Conservation (phyloP, 352 stramenopile genomes). For the Saprolegnia diclina region DNA sequence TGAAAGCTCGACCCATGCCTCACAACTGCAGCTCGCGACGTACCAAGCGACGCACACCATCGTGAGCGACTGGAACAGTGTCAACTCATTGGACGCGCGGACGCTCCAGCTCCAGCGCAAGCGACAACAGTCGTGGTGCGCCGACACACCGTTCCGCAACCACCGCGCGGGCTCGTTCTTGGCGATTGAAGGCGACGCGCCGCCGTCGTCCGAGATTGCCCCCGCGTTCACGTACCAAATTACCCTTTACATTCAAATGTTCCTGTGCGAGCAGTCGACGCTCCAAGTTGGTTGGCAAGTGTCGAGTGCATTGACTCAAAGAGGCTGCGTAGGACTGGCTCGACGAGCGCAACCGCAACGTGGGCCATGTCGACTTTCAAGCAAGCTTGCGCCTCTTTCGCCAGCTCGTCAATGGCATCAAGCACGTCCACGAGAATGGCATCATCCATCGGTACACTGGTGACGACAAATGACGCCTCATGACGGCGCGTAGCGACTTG, state of each 20-base stretch:
- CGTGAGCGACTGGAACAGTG: slow-evolving; percentile 3
- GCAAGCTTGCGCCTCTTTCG: slow-evolving; percentile 13
- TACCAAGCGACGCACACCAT: neutral
- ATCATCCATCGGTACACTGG: slow-evolving; percentile 24
- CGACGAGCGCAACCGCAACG: slow-evolving; percentile 18
- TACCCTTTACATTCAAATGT: slow-evolving; percentile 31
- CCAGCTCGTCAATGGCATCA: slow-evolving; percentile 27
- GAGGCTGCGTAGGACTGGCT: slow-evolving; percentile 26
- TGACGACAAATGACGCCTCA: neutral
- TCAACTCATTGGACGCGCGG: neutral
- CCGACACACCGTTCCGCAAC: neutral
- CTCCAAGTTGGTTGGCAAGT: neutral
- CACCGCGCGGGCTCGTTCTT: neutral
- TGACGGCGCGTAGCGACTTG: slow-evolving; percentile 5
- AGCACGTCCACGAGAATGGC: slow-evolving; percentile 27
- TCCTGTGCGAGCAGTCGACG: slow-evolving; percentile 27
- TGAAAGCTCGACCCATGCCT: neutral
- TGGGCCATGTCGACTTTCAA: slow-evolving; percentile 3
- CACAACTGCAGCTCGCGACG: neutral
- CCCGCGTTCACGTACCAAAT: slow-evolving; percentile 26
- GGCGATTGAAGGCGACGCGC: slow-evolving; percentile 7
- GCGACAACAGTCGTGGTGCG: slow-evolving; percentile 6
- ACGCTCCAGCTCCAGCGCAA: neutral
- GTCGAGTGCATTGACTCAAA: neutral
- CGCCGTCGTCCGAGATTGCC: neutral